Base-by-base conservation (phyloP, 2,329 filamentous ascomycete species). In the Hysterium pulicare region DNA sequence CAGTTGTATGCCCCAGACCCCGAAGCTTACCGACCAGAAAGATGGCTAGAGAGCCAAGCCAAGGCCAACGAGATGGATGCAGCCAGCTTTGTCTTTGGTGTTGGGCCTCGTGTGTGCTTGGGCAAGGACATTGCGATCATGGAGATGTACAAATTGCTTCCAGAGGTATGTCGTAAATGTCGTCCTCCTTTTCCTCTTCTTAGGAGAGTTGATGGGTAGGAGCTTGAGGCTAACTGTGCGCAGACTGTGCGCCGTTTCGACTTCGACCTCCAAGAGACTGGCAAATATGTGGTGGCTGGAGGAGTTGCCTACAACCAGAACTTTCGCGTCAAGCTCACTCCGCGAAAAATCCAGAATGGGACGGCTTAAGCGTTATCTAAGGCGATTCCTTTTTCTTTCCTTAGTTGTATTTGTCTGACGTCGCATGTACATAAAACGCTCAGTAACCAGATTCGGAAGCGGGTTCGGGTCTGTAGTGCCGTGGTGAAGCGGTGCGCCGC, bases 91-190 rank as follows among this genome's bases (percentile, higher is more conserved):
- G 23, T 24, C 24, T 44, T 44, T 44, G 41, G 41, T 9, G 30
- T 31, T 1, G 42, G 42, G 17, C 42, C 37, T 15, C 38, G 42
- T 31, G 32, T 44, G 9, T 44, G 37, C 16, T 23, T 44, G 19
- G 42, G 42, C n/a, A 44, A 31, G 37, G 42, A 44, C 11, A 28
- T 44, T 9, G 42, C 42, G 0, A 16, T 34, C 3, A 15, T 44
- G 42, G 42, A 44, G 37, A 28, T 44, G 37, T 34, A 28, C 13
- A 44, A 41, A 36, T 10, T 44, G 30, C 10, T 44, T 38, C 28
- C 39, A 10, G 38, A 45, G 43, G 43, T 45, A 31, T n/a, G n/a
- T n/a, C n/a, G n/a, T n/a, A n/a, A 43, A 36, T 30, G 8, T 2
- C 4, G 11, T 38, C 6, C 3, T 11, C 28, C n/a, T 33, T 6